Base-by-base conservation (phyloP, 306 rosid species). In the Clitoria ternatea region DNA sequence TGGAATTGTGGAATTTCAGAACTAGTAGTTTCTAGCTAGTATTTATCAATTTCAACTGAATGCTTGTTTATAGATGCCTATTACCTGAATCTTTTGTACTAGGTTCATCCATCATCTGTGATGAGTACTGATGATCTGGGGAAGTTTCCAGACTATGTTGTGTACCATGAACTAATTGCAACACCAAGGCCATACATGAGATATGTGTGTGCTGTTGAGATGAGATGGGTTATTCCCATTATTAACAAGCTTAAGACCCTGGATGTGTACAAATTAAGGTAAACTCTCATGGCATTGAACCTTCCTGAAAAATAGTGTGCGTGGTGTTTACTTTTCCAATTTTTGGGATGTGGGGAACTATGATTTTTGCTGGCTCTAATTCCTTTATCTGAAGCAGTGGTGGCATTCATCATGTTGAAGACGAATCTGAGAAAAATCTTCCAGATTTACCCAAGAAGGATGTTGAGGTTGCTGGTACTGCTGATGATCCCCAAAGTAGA, bases 41-140 rank as follows among this genome's bases (percentile, higher is more conserved):
- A 15, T 57, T 48, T 64, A 20, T 37, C 35, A 63, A 35, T 75
- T 79, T 74, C 61, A 29, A 76, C 42, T 20, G 52, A 15, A 40
- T 42, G 19, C 20, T 43, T 33, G 23, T 63, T 68, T 50, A 22
- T 48, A 33, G 66, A 67, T 68, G 35, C 43, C 56, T 79, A 35
- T 78, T 49, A 60, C 23, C 54, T 35, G 20, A 72, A 56, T 68
- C 65, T 69, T 76, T 22, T 33, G 32, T 62, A 61, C 71, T 59
- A 91, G 97, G 99, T 94, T 81, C 97, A 94, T 79, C 96, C 96
- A 3, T 89, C 99, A 52, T 81, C 92, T 15, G 81, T 79, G 35
- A 61, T 91, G 70, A 89, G 61, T 63, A 32, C 90, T 39, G 95
- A 94, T 67, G 95, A 91, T 0, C 79, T 85, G 4, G 97, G 98